phyloP scores from a whole-genome alignment of 441 rosid genomes.

The Erodium chrysanthum region DNA sequence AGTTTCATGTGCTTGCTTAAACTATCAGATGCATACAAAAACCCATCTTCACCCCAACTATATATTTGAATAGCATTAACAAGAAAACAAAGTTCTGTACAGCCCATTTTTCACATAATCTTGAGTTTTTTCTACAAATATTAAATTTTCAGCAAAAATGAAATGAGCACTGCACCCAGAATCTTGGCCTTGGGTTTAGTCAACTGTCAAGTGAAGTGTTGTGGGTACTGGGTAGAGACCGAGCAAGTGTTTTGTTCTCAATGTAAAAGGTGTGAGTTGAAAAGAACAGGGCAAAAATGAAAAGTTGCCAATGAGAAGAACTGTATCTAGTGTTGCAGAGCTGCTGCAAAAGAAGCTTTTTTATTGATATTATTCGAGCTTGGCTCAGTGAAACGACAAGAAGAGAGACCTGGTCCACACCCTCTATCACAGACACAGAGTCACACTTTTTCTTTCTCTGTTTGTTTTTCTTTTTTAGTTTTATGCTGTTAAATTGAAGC shows the following conservation, averaged over 20 bases:
- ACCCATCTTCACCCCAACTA: neutral
- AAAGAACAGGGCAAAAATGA: no score
- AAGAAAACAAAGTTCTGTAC: neutral
- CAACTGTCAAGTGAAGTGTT: no score
- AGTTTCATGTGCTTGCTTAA: conserved; percentile 40
- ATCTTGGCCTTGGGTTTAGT: no score
- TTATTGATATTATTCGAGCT: no score
- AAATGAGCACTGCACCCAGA: no score
- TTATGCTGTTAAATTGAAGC: neutral
- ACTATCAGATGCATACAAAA: no score
- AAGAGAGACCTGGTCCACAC: no score
- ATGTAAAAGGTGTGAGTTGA: conserved; percentile 29
- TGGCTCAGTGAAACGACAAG: no score
- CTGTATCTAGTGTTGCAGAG: neutral
- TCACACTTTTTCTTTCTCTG: no score
- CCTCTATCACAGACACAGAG: no score
- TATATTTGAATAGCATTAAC: neutral
- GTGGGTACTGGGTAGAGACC: no score
- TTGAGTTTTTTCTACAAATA: neutral
- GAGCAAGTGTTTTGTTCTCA: conserved; percentile 16
- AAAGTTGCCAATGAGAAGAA: conserved; percentile 12
- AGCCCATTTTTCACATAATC: neutral
- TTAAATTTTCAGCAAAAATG: no score
- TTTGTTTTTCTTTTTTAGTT: neutral
- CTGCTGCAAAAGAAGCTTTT: conserved; percentile 13